Evolutionary conservation across 164 flowering plant species (phyloP), one percentile per base, ranked within the genome.

Genomic region (Stephania yunnanensis): DNA sequence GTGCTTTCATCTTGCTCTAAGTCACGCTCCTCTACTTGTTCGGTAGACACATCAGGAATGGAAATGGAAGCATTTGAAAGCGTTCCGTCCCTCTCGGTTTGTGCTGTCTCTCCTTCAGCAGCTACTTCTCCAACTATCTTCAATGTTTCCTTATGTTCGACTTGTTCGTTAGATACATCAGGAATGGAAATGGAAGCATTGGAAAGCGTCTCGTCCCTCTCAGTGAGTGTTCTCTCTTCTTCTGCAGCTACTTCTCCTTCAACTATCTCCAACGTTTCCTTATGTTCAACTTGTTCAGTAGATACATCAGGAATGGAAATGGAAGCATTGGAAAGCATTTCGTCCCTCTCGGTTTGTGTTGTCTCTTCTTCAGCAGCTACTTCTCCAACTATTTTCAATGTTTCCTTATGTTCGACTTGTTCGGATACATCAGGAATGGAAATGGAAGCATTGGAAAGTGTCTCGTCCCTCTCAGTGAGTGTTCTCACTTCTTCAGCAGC

Each of bases 1-100:
- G 7, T 68, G 29, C 0, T 15, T 25, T 69, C 76, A 64, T 64
- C 75, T 69, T 53, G 20, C 65, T 75, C 67, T 71, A 13, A 22
- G 63, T 52, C 10, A 30, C 17, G 44, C 63, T 71, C 74, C 15
- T 53, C 30, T 6, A 15, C 42, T 20, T 53, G 61, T 22, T 71
- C 65, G 30, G n/a, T 61, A 61, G 45, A 52, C 2, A 69, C 22
- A 20, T 69, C 48, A 69, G 46, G 11, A 15, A 69, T 10, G 42
- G 17, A 69, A 12, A 46, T 42, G 53, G 72, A 36, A 46, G 20
- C 17, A 55, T 55, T 10, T 0, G 13, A 67, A 42, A 72, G 74
- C 74, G 30, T 55, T 55, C 19, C 72, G 22, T 6, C 22, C 30
- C 30, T 46, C 53, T 45, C 72, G n/a, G 46, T 46, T 13, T 70